Conservation (phyloP, 2,329 filamentous ascomycete genomes). For the Aspergillus udagawae region DNA sequence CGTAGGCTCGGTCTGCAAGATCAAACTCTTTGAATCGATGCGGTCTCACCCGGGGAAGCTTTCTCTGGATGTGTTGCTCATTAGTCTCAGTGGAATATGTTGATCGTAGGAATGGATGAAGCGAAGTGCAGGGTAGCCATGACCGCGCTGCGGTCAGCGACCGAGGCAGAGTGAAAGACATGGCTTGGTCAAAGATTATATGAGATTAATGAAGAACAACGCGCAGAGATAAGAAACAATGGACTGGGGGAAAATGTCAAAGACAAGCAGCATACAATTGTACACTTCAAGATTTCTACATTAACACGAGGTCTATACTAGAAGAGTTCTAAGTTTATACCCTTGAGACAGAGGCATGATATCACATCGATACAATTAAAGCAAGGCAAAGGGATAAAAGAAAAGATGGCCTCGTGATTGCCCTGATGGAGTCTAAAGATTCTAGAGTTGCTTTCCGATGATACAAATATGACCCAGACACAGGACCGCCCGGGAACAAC, state of each 20-base stretch:
- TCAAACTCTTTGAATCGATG: constrained; percentile 42
- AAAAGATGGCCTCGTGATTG: constrained; percentile 23
- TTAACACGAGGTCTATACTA: not conserved
- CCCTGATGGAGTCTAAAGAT: constrained; percentile 12
- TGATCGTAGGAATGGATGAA: constrained; percentile 8
- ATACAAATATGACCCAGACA: constrained; percentile 22
- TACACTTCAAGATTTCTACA: not conserved
- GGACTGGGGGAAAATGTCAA: not conserved
- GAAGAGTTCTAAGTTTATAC: not conserved
- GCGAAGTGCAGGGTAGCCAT: constrained; percentile 1
- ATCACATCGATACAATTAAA: not conserved
- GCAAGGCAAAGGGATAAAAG: constrained; percentile 12
- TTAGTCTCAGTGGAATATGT: constrained; percentile 20
- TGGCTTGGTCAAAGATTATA: constrained; percentile 4
- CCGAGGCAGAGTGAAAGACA: constrained; percentile 15
- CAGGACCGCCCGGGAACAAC: constrained; percentile 16
- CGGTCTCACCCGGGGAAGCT: constrained; percentile 20
- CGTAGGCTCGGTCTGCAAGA: constrained; percentile 38
- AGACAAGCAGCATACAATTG: not conserved
- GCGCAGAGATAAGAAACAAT: not conserved
- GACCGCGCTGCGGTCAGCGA: constrained; percentile 13
- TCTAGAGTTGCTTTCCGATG: constrained; percentile 24
- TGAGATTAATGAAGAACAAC: constrained; percentile 3
- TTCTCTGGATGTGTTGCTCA: constrained; percentile 30
- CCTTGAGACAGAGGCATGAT: not conserved